Base-by-base conservation (phyloP, 495 filamentous ascomycete genomes). In the Talaromyces wortmannii region DNA sequence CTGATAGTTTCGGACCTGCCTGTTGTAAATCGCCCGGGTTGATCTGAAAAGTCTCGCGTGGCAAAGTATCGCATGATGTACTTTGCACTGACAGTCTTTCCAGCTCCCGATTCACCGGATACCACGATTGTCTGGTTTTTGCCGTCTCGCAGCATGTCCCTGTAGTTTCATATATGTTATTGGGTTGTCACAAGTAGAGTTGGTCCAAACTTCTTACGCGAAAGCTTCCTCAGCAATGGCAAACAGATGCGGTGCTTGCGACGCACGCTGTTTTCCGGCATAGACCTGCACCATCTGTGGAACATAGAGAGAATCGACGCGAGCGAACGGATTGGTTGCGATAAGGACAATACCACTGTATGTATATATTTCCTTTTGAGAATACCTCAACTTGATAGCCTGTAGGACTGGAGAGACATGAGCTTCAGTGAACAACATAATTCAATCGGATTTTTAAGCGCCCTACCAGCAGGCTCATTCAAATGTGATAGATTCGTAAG, bases 61-160 rank as follows among this genome's bases (percentile, higher is more conserved):
- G 94, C 95, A 72, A 99, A 99, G 75, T 99, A 99, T 63, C 94
- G 80, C 94, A 99, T 99, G 65, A 99, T 97, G 69, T 99, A 99
- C 69, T 99, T 99, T 42, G 94, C 94, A 70, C 95, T 97, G 65
- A 99, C 94, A 0, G 94, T 99, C 72, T 99, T 99, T 54, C 94
- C 94, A 55, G 94, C 94, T 76, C 94, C 94, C 47, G 94, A 99
- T 72, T 99, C 94, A 63, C 94, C 94, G 15, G 95, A 97, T 5
- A 99, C 94, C 52, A 99, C 94, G 52, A 99, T 92, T 33, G 94
- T 99, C 74, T 99, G 94, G 69, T 99, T 99, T 67, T 90, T 91
- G 48, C 80, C 79, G 71, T 96, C 92, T 42, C 95, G 89, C 63
- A 99, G 72, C 94, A 99, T 99, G 74, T 97, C 95, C 67, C 91